Percentiles rank a stretch among this genome's conserved stretches.
These are phyloP conservation scores for Bodo saltans DNA, from an alignment of 78 protist species.

Conservation along the genomic window DNA sequence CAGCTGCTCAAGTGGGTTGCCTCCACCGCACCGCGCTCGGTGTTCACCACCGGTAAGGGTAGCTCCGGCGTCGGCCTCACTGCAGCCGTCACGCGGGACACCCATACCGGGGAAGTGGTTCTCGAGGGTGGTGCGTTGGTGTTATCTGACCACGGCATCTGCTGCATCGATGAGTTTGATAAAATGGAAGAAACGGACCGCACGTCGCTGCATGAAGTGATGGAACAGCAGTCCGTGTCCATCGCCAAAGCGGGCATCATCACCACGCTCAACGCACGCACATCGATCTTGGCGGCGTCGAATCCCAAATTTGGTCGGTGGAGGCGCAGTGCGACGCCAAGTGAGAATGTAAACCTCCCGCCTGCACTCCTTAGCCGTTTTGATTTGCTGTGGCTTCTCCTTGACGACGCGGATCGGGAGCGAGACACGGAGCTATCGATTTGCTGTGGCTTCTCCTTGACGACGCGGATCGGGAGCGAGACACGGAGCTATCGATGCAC, in stretches of 20 bases:
- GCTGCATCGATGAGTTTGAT: conserved; percentile 99
- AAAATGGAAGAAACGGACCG: conserved; percentile 95
- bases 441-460: conserved; percentile 83
- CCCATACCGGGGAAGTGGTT: conserved; percentile 80
- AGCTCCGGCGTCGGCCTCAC: conserved; percentile 98
- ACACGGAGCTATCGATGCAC: conserved; percentile 84
- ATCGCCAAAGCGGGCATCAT: conserved; percentile 98
- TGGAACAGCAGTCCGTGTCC: conserved; percentile 99
- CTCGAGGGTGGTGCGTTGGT: conserved; percentile 99
- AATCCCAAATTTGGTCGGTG: conserved; percentile 95
- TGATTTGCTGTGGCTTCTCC: conserved; percentile 87
- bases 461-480: conserved; percentile 62
- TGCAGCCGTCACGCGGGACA: conserved; percentile 90
- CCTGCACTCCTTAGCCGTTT: conserved; percentile 92
- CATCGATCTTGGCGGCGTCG: conserved; percentile 98
- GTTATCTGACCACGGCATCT: conserved; percentile 96
- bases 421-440: conserved; percentile 81
- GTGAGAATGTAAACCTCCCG: conserved; percentile 91
- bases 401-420: conserved; percentile 83
- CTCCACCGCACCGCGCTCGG: conserved; percentile 52
- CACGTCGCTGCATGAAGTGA: conserved; percentile 98
- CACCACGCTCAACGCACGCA: conserved; percentile 97
- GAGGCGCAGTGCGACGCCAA: conserved; percentile 51
- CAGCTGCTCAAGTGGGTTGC: conserved; percentile 76
- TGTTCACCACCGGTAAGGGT: conserved; percentile 96